A percentile compares a stretch with the other conserved stretches of the same genome.
These are phyloP conservation scores for Russula dissimulans DNA, from an alignment of 768 basidiomycete species.

Conservation along the genomic window DNA sequence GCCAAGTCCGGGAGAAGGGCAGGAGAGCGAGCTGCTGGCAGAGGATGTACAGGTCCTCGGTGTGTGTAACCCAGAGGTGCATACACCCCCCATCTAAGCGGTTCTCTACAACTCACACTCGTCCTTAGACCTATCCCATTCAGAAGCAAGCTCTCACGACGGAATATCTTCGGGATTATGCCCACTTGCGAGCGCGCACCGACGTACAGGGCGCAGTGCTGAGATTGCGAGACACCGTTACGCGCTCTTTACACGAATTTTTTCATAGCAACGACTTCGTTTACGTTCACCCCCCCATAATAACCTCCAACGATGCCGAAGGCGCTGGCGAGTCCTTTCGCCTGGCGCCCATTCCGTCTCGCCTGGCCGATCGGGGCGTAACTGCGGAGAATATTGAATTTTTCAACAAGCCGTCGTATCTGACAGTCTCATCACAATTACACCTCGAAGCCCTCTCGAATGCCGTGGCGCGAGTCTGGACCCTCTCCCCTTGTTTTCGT, in stretches of 20 bases:
- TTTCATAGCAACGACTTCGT: slow-evolving; percentile 78
- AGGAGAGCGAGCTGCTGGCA: slow-evolving; percentile 44
- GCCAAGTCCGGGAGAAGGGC: slow-evolving; percentile 40
- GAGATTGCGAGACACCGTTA: slow-evolving; percentile 53
- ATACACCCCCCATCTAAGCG: slow-evolving; percentile 3
- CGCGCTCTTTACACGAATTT: slow-evolving; percentile 49
- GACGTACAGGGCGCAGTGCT: slow-evolving; percentile 63
- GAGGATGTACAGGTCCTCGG: slow-evolving; percentile 42
- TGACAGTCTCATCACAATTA: slow-evolving; percentile 93
- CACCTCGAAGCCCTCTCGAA: slow-evolving; percentile 85
- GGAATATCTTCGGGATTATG: slow-evolving; percentile 77
- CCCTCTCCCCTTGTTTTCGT: slow-evolving; percentile 88
- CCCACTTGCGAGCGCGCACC: slow-evolving; percentile 82
- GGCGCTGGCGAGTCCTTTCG: slow-evolving; percentile 91
- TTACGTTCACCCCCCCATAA: slow-evolving; percentile 74
- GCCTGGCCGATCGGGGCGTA: slow-evolving; percentile 12
- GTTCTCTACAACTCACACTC: slow-evolving; percentile 12
- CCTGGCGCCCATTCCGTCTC: slow-evolving; percentile 36
- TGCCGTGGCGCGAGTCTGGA: slow-evolving; percentile 77
- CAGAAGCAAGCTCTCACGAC: slow-evolving; percentile 78
- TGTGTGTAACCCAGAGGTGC: slow-evolving; percentile 49
- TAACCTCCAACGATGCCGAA: slow-evolving; percentile 91
- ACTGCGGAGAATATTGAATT: slow-evolving; percentile 40
- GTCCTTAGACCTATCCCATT: slow-evolving; percentile 69
- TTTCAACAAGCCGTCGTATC: slow-evolving; percentile 66